Evolutionary conservation across 2,329 filamentous ascomycete species (phyloP).

Genomic region (Microcyclosporella mali): DNA sequence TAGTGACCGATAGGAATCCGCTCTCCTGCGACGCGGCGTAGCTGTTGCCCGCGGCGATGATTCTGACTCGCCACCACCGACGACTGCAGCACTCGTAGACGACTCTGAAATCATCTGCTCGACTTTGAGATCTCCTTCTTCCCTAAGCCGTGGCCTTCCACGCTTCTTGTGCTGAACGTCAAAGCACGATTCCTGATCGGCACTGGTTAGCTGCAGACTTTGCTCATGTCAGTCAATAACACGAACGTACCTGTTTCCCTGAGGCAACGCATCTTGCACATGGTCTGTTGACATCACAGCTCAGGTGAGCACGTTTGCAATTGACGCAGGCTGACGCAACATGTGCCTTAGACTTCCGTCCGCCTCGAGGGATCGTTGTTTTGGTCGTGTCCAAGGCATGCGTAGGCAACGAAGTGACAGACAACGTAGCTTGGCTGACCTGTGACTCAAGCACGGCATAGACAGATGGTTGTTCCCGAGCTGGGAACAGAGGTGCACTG

Average conservation of each 20-base stretch:
- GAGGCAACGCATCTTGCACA: constrained; percentile 72
- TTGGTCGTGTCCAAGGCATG: background rate
- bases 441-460: too few relatives aligned
- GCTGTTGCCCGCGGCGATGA: constrained; percentile 20
- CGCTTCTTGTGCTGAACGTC: constrained; percentile 84
- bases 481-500: constrained; percentile 1
- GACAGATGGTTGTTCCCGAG: too few relatives aligned
- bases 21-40: constrained; percentile 22
- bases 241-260: constrained; percentile 56
- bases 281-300: constrained; percentile 61
- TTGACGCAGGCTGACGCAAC: constrained; percentile 80
- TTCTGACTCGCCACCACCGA: constrained; percentile 18
- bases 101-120: constrained; percentile 17
- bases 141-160: constrained; percentile 68
- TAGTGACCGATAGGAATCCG: constrained; percentile 31
- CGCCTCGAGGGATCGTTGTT: constrained; percentile 15
- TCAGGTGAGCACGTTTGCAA: constrained; percentile 76
- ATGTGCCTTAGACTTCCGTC: constrained; percentile 50
- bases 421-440: too few relatives aligned
- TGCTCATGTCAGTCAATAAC: constrained; percentile 1
- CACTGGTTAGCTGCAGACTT: constrained; percentile 9
- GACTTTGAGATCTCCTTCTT: constrained; percentile 45
- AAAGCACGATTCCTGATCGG: constrained; percentile 63
- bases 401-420: too few relatives aligned
- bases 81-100: constrained; percentile 11